Base-by-base conservation (phyloP, 2,329 filamentous ascomycete species). In the Alternaria longipes region DNA sequence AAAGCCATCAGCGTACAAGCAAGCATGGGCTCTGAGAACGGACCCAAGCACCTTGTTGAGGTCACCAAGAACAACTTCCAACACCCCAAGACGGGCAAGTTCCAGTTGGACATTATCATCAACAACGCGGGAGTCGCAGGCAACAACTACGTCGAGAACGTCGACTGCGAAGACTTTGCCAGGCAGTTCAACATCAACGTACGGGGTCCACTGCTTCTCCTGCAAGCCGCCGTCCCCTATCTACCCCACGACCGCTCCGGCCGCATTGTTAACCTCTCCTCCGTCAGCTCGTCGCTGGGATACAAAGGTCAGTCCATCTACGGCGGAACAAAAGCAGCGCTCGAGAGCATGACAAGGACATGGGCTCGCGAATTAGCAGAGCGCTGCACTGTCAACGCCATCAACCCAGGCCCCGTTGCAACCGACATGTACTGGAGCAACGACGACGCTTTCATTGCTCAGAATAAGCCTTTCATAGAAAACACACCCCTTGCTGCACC, bases 91-190 rank as follows among this genome's bases (percentile, higher is more conserved):
- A 83, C 80, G 63, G 78, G 79, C 60, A 81, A 82, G 56, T 87
- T 93, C 75, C 87, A 90, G 71, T 85, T 97, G 72, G 92, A 96
- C 80, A 92, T 97, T 63, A 82, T 97, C 54, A 83, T 97, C 82
- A 96, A 97, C 85, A 97, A 96, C 78, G 93, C 93, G 30, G 93
- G 92, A 26, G 81, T 87, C 3, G 80, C 83, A 11, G 78, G 86
- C 40, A 94, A 95, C 80, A 86, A 89, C 68, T 76, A 81, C 26
- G 80, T 91, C 24, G 84, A 87, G 52, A 86, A 91, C 28, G 86
- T 92, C 64, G 86, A 85, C 4, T 74, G 84, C 6, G 83, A 84
- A 12, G 86, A 93, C 71, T 96, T 94, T 80, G 84, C 88, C 44
- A 82, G 85, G 68, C 88, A 90, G 58, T 96, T 92, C 81, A 86